Conservation (phyloP, 805 yeast species). For the Metschnikowia rubicola region DNA sequence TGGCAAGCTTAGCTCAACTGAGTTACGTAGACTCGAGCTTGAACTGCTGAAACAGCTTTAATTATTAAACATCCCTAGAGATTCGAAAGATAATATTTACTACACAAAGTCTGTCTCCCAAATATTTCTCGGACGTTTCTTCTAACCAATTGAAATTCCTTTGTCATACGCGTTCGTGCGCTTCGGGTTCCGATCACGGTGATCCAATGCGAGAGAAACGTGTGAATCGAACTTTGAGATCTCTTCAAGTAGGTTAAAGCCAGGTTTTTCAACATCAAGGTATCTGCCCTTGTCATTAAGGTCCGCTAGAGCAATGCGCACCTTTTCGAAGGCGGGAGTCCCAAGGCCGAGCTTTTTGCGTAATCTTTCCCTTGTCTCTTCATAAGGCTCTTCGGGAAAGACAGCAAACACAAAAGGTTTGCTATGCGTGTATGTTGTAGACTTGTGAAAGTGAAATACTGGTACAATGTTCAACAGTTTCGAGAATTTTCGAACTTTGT, state of each 20-base stretch:
- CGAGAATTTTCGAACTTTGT: slow-evolving; percentile 20
- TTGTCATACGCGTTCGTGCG: slow-evolving; percentile 36
- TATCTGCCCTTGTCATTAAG: slow-evolving; percentile 39
- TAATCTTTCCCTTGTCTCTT: slow-evolving; percentile 62
- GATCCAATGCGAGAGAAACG: slow-evolving; percentile 75
- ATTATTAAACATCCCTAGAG: background rate
- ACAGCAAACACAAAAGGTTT: slow-evolving; percentile 78
- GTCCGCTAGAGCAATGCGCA: slow-evolving; percentile 59
- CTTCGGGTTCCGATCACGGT: slow-evolving; percentile 71
- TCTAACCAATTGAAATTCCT: slow-evolving; percentile 40
- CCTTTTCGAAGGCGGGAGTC: slow-evolving; percentile 73
- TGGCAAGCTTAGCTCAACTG: slow-evolving; percentile 84
- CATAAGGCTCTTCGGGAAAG: slow-evolving; percentile 61
- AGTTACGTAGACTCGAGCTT: slow-evolving; percentile 46
- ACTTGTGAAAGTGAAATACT: slow-evolving; percentile 76
- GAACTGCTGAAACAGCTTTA: background rate
- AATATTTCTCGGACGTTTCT: background rate
- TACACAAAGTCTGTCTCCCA: background rate
- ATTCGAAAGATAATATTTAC: background rate
- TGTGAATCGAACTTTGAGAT: slow-evolving; percentile 37
- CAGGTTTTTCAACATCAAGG: slow-evolving; percentile 49
- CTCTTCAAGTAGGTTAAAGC: slow-evolving; percentile 53
- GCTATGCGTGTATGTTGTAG: slow-evolving; percentile 67
- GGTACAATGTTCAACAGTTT: slow-evolving; percentile 47
- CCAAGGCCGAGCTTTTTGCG: slow-evolving; percentile 71